A percentile compares a stretch with the other conserved stretches of the same genome.
phyloP scores from a whole-genome alignment of 1,139 yeast species.

The Protomyces macrosporus region DNA sequence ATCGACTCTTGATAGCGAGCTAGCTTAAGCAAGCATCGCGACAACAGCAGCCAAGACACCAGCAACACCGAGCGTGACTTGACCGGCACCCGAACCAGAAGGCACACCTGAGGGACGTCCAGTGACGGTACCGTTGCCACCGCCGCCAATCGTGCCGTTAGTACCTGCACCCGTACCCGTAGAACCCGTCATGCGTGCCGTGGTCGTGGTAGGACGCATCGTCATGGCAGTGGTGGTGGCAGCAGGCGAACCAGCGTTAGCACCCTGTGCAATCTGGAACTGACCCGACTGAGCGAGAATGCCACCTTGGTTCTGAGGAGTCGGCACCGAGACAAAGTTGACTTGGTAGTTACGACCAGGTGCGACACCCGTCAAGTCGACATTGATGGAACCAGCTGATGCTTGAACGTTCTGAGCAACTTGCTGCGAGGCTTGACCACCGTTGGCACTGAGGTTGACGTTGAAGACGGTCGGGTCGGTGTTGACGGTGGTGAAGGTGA shows the following conservation, averaged over 20 bases:
- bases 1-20: no score
- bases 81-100: not conserved
- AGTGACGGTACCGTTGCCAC: not conserved
- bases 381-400: not conserved
- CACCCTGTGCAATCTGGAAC: conserved; percentile 10
- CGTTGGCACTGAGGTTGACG: conserved; percentile 12
- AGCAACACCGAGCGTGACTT: not conserved
- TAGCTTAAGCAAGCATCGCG: not conserved
- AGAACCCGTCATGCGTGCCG: not conserved
- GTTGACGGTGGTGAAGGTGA: conserved; percentile 15
- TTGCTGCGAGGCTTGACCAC: conserved; percentile 9
- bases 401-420: conserved; percentile 15
- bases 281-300: conserved; percentile 23
- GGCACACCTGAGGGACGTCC: not conserved
- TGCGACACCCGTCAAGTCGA: conserved; percentile 8
- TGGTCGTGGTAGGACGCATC: not conserved
- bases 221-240: not conserved
- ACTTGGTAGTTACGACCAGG: conserved; percentile 19
- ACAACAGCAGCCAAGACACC: not conserved
- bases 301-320: conserved; percentile 7
- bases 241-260: not conserved
- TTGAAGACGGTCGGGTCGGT: conserved; percentile 12
- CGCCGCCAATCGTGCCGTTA: not conserved
- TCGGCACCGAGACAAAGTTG: conserved; percentile 9
- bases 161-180: not conserved